Conservation (phyloP, 768 basidiomycete genomes). For the Leucocoprinus birnbaumii region DNA sequence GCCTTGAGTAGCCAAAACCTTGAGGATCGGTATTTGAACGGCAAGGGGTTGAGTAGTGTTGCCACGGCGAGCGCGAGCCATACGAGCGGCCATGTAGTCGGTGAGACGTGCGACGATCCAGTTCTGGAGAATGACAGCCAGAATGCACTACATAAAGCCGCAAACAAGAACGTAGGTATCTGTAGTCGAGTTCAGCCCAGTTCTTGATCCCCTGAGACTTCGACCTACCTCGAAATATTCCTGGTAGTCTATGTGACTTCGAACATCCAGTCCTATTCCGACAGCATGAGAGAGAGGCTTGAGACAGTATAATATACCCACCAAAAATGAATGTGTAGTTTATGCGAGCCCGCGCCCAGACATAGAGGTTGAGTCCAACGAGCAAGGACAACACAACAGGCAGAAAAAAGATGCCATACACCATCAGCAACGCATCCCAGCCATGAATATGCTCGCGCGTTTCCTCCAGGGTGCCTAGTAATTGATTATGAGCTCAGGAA, state of each 20-base stretch:
- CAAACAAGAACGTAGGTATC: constrained; percentile 81
- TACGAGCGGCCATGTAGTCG: constrained; percentile 75
- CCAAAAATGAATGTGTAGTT: constrained; percentile 95
- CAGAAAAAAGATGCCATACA: constrained; percentile 74
- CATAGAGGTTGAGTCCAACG: constrained; percentile 79
- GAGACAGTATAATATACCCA: constrained; percentile 26
- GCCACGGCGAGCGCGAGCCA: constrained; percentile 69
- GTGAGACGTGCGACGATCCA: constrained; percentile 49
- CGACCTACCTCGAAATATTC: constrained; percentile 59
- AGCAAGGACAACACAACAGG: constrained; percentile 75
- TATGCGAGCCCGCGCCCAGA: constrained; percentile 74
- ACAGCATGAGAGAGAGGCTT: not conserved
- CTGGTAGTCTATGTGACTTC: constrained; percentile 71
- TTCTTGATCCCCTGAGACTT: constrained; percentile 6
- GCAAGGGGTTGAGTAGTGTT: constrained; percentile 75
- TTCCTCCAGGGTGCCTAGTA: constrained; percentile 36
- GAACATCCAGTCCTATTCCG: constrained; percentile 58
- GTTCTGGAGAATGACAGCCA: constrained; percentile 79
- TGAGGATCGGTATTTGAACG: constrained; percentile 55
- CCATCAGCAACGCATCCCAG: constrained; percentile 71
- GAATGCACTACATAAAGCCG: constrained; percentile 73
- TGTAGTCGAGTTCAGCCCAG: constrained; percentile 22
- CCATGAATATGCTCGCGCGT: constrained; percentile 55
- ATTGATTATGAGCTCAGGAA: constrained; percentile 31
- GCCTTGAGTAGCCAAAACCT: constrained; percentile 82